Percentiles rank a stretch among this genome's conserved stretches.
Conservation (phyloP, 2,329 filamentous ascomycete genomes). For the Ceratocystis colombiana region DNA sequence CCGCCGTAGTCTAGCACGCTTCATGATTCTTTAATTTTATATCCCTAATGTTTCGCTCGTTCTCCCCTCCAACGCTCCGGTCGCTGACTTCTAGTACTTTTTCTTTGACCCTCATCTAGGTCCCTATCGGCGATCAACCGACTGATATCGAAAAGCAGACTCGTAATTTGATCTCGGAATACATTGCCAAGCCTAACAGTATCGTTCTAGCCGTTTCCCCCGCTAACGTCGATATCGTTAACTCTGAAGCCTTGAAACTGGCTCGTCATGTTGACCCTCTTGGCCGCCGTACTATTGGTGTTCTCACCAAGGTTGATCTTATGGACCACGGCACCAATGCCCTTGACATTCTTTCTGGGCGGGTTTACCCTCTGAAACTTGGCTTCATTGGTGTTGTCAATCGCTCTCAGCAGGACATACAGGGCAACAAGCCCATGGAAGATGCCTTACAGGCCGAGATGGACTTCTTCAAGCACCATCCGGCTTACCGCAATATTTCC, state of each 20-base stretch:
- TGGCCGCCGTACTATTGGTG: constrained; percentile 88
- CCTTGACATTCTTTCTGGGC: constrained; percentile 90
- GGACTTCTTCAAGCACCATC: constrained; percentile 95
- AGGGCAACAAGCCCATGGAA: constrained; percentile 85
- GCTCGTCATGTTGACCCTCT: constrained; percentile 93
- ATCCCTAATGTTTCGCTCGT: not conserved
- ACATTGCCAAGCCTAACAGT: constrained; percentile 97
- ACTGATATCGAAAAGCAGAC: constrained; percentile 98
- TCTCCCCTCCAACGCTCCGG: constrained; percentile 14
- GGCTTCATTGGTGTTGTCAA: constrained; percentile 98
- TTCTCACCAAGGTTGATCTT: constrained; percentile 90
- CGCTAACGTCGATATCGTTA: constrained; percentile 95
- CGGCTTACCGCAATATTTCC: constrained; percentile 93
- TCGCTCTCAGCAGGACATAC: constrained; percentile 94
- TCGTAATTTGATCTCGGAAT: constrained; percentile 89
- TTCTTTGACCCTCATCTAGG: constrained; percentile 39
- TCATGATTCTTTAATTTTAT: too few species aligned
- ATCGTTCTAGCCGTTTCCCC: constrained; percentile 94
- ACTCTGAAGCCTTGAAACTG: constrained; percentile 93
- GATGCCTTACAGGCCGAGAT: constrained; percentile 82
- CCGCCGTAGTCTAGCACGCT: too few species aligned
- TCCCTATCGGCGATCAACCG: constrained; percentile 94
- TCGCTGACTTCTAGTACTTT: constrained; percentile 18
- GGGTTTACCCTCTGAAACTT: constrained; percentile 91
- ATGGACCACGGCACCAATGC: constrained; percentile 99